A percentile compares a stretch with the other conserved stretches of the same genome.
Conservation (phyloP, 345 rosid species). For the Citrus glauca region DNA sequence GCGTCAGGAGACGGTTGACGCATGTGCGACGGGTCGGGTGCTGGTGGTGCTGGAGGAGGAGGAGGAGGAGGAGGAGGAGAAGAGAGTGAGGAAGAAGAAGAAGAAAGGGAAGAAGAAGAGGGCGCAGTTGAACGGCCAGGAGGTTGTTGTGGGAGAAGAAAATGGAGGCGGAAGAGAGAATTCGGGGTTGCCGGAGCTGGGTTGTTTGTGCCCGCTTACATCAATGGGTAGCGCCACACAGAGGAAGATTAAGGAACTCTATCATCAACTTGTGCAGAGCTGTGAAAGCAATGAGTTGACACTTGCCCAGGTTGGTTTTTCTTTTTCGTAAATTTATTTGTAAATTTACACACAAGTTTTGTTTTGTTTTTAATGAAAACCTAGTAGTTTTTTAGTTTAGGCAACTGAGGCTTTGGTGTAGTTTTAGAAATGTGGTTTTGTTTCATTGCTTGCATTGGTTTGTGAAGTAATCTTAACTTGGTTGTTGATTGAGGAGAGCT, state of each 20-base stretch:
- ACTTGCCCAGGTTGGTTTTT: constrained; percentile 57
- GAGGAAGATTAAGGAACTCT: constrained; percentile 91
- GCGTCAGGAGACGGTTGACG: neutral
- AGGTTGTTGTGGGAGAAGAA: constrained; percentile 6
- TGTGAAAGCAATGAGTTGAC: constrained; percentile 67
- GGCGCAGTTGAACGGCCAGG: neutral
- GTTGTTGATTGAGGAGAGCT: neutral
- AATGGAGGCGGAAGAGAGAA: constrained; percentile 21
- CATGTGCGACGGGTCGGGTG: neutral
- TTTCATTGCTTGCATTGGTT: neutral
- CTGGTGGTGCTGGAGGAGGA: constrained; percentile 24
- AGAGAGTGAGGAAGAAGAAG: constrained; percentile 42
- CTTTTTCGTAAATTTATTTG: neutral
- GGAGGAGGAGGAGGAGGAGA: constrained; percentile 47
- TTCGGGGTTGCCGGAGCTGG: constrained; percentile 52
- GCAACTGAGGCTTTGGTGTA: neutral
- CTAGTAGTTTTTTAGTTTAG: neutral
- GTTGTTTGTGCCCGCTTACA: constrained; percentile 77
- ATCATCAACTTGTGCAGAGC: constrained; percentile 73
- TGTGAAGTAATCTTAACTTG: neutral
- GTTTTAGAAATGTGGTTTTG: neutral
- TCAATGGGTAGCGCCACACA: constrained; percentile 83
- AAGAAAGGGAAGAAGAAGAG: constrained; percentile 24
- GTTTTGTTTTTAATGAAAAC: neutral
- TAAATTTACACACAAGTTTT: neutral